phyloP scores from a whole-genome alignment of 148 eudicot species.

The Bassia scoparia region DNA sequence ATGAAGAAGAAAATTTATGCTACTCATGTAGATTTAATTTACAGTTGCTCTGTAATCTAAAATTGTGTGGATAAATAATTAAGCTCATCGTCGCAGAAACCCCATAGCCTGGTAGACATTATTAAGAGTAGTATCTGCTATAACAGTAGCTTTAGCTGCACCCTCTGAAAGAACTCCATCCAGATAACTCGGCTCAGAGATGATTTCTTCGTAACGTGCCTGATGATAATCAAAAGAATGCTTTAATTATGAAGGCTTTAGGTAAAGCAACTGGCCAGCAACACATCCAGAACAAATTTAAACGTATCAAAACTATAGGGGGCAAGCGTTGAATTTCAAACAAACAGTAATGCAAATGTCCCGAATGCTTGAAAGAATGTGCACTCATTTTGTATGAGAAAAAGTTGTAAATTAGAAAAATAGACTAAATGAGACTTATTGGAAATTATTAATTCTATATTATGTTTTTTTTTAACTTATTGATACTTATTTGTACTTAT shows the following conservation, averaged over 20 bases:
- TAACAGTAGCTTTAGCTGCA: conserved; percentile 63
- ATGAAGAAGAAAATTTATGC: background rate
- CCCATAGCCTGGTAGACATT: conserved; percentile 95
- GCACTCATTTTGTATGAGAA: too few species aligned
- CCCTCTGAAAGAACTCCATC: conserved; percentile 76
- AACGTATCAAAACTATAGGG: background rate
- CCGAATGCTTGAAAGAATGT: too few species aligned
- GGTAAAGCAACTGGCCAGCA: background rate
- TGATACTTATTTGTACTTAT: too few species aligned
- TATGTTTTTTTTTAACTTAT: too few species aligned
- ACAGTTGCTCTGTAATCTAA: background rate
- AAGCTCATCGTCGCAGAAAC: conserved; percentile 54
- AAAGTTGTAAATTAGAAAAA: too few species aligned
- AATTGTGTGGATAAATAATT: background rate
- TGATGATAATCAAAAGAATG: conserved; percentile 20
- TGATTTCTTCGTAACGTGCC: conserved; percentile 73
- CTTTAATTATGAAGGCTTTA: background rate
- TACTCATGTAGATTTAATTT: background rate
- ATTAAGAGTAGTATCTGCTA: conserved; percentile 66
- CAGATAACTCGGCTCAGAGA: conserved; percentile 58
- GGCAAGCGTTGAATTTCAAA: background rate
- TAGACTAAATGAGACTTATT: too few species aligned
- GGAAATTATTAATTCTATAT: too few species aligned
- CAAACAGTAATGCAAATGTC: too few species aligned
- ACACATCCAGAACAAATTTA: background rate